These are phyloP conservation scores for Xylogone sp. DNA, from an alignment of 2,329 filamentous ascomycete genomes.

Conservation along the genomic window DNA sequence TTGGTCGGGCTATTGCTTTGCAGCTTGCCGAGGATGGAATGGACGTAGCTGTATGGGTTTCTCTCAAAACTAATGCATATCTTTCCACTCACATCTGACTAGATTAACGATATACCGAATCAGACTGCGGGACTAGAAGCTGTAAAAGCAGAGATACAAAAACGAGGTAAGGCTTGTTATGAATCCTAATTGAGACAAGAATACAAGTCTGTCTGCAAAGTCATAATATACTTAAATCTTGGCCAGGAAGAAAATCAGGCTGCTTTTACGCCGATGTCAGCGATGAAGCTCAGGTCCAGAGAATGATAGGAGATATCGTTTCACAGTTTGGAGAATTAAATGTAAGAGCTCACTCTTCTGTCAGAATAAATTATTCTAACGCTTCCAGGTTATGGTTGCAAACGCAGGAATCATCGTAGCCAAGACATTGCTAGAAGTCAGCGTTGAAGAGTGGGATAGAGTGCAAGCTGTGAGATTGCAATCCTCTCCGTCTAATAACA, in stretches of 20 bases:
- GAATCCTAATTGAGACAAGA: background rate
- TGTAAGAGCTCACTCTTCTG: slow-evolving; percentile 7
- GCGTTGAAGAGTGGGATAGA: slow-evolving; percentile 18
- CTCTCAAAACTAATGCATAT: background rate
- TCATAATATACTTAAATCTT: background rate
- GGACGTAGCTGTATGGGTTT: slow-evolving; percentile 37
- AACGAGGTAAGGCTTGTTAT: background rate
- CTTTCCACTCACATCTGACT: background rate
- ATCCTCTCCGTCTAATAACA: background rate
- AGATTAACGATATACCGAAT: background rate
- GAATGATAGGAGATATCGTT: slow-evolving; percentile 20
- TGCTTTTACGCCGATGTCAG: slow-evolving; percentile 1
- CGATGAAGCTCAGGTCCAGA: slow-evolving; percentile 24
- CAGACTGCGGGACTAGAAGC: background rate
- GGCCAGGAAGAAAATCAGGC: background rate
- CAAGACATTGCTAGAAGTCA: slow-evolving; percentile 21
- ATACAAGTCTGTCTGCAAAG: background rate
- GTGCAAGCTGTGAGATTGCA: slow-evolving; percentile 30
- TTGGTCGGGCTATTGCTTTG: slow-evolving; percentile 42
- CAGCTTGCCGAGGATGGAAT: slow-evolving; percentile 60
- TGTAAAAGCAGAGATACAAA: background rate
- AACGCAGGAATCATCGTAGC: slow-evolving; percentile 27
- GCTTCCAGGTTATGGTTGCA: slow-evolving; percentile 19
- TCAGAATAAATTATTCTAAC: background rate
- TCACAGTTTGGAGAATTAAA: slow-evolving; percentile 21